Evolutionary conservation across 73 alveolate species (phyloP).

Genomic region (Tetrahymena thermophila): DNA sequence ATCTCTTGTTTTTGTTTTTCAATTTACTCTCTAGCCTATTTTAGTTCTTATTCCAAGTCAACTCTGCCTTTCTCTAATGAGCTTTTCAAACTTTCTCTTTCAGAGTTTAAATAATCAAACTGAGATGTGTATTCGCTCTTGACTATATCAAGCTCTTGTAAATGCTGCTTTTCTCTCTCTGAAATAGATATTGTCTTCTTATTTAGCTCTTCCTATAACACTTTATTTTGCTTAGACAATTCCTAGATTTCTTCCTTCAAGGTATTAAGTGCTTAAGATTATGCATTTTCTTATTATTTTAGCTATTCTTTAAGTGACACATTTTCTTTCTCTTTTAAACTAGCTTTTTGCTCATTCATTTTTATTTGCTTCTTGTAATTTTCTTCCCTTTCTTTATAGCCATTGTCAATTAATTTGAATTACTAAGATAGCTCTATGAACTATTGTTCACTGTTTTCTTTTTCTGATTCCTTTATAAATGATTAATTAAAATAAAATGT

Average conservation of each 20-base stretch:
- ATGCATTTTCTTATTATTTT: not conserved
- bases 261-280: slow-evolving; percentile 4
- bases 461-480: not conserved
- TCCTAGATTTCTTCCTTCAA: not conserved
- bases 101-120: slow-evolving; percentile 14
- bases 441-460: not conserved
- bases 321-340: slow-evolving; percentile 14
- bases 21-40: not conserved
- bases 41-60: not conserved
- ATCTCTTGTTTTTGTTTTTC: slow-evolving; percentile 5
- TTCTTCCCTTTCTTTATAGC: slow-evolving; percentile 13
- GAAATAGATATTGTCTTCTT: not conserved
- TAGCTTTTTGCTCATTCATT: not conserved
- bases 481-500: not conserved
- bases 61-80: not conserved
- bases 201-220: not conserved
- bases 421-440: not conserved
- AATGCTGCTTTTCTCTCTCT: not conserved
- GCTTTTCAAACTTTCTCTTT: slow-evolving; percentile 4
- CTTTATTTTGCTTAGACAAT: not conserved
- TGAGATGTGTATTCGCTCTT: slow-evolving; percentile 2
- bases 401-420: not conserved
- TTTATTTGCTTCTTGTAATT: slow-evolving; percentile 13
- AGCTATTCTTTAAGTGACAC: slow-evolving; percentile 5
- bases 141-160: slow-evolving; percentile 19